Conservation (phyloP, 2,329 filamentous ascomycete genomes). For the Fusarium aywerte region DNA sequence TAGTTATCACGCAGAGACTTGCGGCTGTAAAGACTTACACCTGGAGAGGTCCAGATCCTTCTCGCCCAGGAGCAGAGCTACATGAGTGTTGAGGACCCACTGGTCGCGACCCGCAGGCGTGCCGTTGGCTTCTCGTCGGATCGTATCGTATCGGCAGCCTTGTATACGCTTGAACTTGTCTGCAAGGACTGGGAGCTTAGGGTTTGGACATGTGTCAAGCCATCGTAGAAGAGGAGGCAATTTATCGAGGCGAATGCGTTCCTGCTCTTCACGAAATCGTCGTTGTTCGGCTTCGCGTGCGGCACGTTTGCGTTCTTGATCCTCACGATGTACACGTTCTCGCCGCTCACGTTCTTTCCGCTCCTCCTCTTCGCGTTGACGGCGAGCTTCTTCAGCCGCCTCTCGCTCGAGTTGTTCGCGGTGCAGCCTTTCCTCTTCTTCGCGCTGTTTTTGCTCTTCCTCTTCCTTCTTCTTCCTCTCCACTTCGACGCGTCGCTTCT, state of each 20-base stretch:
- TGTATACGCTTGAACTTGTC: conserved; percentile 66
- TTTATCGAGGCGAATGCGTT: conserved; percentile 64
- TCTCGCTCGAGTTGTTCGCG: conserved; percentile 60
- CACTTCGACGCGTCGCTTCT: conserved; percentile 53
- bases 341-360: conserved; percentile 62
- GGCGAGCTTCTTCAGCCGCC: conserved; percentile 61
- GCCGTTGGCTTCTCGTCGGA: conserved; percentile 63
- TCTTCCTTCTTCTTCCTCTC: conserved; percentile 54
- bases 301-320: conserved; percentile 60
- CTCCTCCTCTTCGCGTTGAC: conserved; percentile 64
- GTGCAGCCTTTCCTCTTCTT: conserved; percentile 59
- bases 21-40: conserved; percentile 62
- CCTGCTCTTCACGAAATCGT: conserved; percentile 64
- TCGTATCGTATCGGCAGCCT: conserved; percentile 72
- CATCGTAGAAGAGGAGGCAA: conserved; percentile 70
- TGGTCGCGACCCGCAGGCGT: conserved; percentile 69
- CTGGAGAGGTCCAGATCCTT: conserved; percentile 69
- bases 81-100: conserved; percentile 73
- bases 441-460: conserved; percentile 53
- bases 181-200: conserved; percentile 62
- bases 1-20: neutral
- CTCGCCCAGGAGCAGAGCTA: conserved; percentile 71
- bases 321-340: conserved; percentile 57
- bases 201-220: conserved; percentile 65
- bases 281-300: conserved; percentile 64